A percentile compares a stretch with the other conserved stretches of the same genome.
Evolutionary conservation across 192 early-diverging fungal species (phyloP).

Genomic region (Haplosporangium gracile): DNA sequence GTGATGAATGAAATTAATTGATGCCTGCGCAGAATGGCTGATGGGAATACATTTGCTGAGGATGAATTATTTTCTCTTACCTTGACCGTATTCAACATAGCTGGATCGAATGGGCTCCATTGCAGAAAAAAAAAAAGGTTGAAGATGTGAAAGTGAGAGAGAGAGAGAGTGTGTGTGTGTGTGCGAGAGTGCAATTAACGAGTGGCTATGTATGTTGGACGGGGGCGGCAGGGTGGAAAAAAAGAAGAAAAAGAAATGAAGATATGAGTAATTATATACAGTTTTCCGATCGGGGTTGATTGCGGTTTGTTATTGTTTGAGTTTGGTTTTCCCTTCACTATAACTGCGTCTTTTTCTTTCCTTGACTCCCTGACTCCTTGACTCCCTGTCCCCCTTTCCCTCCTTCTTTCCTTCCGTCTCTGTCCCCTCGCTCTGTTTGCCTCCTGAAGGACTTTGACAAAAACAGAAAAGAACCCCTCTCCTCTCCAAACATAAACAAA

Average conservation of each 20-base stretch:
- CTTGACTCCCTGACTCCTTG: background rate
- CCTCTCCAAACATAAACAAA: background rate
- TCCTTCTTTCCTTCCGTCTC: background rate
- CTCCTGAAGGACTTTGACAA: background rate
- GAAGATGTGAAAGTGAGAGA: background rate
- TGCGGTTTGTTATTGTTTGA: background rate
- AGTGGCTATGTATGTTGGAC: background rate
- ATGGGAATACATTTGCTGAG: background rate
- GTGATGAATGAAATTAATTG: background rate
- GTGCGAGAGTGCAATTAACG: background rate
- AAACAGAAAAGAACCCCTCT: background rate
- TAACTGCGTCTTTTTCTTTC: background rate
- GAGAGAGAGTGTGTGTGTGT: background rate
- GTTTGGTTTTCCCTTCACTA: background rate
- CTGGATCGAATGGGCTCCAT: slow-evolving; percentile 22
- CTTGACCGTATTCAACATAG: slow-evolving; percentile 51
- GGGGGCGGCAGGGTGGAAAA: too few relatives aligned
- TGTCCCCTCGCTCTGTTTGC: background rate
- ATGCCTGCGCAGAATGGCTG: background rate
- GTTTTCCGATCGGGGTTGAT: background rate
- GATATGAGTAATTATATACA: background rate
- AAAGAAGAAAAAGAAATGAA: background rate
- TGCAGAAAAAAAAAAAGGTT: background rate
- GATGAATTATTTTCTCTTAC: slow-evolving; percentile 5
- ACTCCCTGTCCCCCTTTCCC: background rate